A percentile compares a stretch with the other conserved stretches of the same genome.
Evolutionary conservation across 768 basidiomycete species (phyloP).

Genomic region (Cystofilobasidium bisporidii): DNA sequence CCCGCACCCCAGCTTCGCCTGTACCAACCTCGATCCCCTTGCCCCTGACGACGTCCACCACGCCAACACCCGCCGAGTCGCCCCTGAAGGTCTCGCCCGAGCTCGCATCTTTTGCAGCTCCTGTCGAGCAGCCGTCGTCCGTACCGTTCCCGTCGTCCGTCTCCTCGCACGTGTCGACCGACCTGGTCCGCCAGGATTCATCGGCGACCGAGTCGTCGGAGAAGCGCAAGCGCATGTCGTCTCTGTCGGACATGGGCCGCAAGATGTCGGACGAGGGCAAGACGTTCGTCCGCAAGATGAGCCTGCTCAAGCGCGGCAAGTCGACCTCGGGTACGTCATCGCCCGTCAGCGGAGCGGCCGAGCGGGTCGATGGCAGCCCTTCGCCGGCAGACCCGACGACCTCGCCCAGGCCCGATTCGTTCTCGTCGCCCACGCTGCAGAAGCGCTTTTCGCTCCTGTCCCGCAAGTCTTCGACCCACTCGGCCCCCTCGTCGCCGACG

Average conservation of each 20-base stretch:
- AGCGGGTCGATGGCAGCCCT: not conserved
- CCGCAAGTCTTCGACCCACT: not conserved
- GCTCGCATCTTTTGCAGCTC: not conserved
- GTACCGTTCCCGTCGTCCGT: not conserved
- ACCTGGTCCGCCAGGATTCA: not conserved
- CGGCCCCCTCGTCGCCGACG: not conserved
- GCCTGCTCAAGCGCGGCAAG: conserved; percentile 14
- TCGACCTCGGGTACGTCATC: not conserved
- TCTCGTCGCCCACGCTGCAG: conserved; percentile 8
- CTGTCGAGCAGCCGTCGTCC: not conserved
- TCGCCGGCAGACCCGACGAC: not conserved
- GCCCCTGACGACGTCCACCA: not conserved
- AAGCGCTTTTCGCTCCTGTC: conserved; percentile 13
- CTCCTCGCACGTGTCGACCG: not conserved
- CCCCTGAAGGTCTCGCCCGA: not conserved
- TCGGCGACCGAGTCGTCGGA: conserved; percentile 6
- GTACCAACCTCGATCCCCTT: not conserved
- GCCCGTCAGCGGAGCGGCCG: not conserved
- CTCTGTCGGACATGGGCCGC: conserved; percentile 19
- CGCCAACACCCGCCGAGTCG: not conserved
- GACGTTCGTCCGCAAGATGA: conserved; percentile 11
- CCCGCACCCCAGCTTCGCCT: not conserved
- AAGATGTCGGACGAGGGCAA: conserved; percentile 16
- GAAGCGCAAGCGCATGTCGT: conserved; percentile 10
- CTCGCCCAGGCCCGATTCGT: conserved; percentile 2